These are phyloP conservation scores for Colletotrichum caudatum DNA, from an alignment of 2,329 filamentous ascomycete species.

Conservation along the genomic window DNA sequence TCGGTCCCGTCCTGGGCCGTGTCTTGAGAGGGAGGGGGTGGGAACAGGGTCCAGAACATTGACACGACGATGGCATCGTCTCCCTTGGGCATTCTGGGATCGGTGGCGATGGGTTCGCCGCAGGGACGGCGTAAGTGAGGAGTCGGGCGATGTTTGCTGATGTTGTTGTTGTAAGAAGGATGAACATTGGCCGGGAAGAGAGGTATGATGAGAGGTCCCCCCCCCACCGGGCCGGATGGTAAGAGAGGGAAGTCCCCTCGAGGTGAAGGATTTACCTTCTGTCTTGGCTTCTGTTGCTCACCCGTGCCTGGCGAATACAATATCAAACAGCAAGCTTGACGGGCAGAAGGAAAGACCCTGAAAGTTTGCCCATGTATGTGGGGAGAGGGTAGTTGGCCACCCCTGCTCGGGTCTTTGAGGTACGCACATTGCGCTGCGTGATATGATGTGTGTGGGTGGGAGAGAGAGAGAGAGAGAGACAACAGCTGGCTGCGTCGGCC, in stretches of 20 bases:
- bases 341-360: not conserved
- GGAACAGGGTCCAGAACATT: not conserved
- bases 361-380: not conserved
- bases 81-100: not conserved
- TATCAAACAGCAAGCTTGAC: not conserved
- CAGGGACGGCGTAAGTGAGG: not conserved
- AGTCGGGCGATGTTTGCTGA: not conserved
- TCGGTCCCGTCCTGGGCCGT: not conserved
- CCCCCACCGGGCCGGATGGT: not conserved
- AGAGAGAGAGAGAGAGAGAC: too few species aligned
- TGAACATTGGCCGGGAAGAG: not conserved
- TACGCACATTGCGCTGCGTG: too few species aligned
- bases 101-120: not conserved
- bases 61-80: not conserved
- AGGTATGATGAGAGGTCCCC: not conserved
- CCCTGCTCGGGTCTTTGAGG: not conserved
- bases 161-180: not conserved
- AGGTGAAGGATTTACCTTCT: constrained; percentile 15
- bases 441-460: too few species aligned
- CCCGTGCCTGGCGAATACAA: not conserved
- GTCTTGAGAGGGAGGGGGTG: not conserved
- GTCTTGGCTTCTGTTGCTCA: not conserved
- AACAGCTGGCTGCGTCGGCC: not conserved
- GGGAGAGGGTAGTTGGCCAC: not conserved
- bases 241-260: constrained; percentile 3